Base-by-base conservation (phyloP, 2,329 filamentous ascomycete species). In the Massarina eburnea region DNA sequence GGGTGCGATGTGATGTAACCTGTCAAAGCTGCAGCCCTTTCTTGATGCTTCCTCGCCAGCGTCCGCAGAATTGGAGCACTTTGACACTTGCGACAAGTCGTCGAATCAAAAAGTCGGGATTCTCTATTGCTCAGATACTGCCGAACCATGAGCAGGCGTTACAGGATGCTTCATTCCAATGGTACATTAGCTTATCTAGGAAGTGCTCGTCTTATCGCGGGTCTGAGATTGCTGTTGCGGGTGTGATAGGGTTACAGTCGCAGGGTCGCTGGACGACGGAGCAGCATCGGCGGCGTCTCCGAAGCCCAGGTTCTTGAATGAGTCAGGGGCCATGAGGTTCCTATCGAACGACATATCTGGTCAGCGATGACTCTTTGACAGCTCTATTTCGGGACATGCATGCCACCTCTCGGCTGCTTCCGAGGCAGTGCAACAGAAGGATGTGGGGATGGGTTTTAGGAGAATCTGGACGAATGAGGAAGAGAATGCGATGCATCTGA, bases 251-350 rank as follows among this genome's bases (percentile, higher is more conserved):
- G 61, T 64, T 59, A 55, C 60, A 61, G 57, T 55, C 8, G 49
- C 47, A 55, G 57, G 17, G 30, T 42, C 36, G 46, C 15, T n/a
- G 9, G 33, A 26, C 29, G 39, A 41, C 26, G 33, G 45, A 15
- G 48, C 47, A 21, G 39, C 39, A 40, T 62, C 56, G n/a, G 54
- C 70, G 35, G 82, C 78, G 48, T 80, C 77, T 5, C 77, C 74
- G 59, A 95, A 94, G 0, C 94, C 94, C 32, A 99, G 76, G 65
- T 99, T 99, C 71, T 88, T 90, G 72, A 97, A 94, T 48, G 95
- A 89, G 65, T 99, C 94, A 58, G 82, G 89, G 7, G 91, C 91
- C 94, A 99, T 99, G 24, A 99, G 76, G 66, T 97, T 96, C 58
- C 91, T 70, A 47, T 54, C 32, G 21, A 17, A 41, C 17, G 20